Evolutionary conservation across 2,329 filamentous ascomycete genomes (phyloP), one percentile per base, ranked within the genome.

Genomic region (Talaromyces sp.): DNA sequence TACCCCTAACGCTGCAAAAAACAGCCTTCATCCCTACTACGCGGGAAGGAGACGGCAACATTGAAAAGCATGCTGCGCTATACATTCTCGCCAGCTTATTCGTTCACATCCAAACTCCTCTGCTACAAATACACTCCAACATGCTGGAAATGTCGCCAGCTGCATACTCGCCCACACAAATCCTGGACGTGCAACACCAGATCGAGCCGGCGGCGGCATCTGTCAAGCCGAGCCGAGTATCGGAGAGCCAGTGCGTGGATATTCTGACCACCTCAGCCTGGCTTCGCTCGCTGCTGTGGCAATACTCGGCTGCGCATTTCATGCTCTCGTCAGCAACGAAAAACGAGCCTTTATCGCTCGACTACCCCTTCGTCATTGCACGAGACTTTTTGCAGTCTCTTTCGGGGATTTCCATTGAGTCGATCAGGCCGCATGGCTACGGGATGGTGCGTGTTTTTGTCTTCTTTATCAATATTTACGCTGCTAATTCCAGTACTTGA

Each of bases 241-340:
- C 49, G 3, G 49, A 52, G 4, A 52, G 49, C 24, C 59, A 62
- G 29, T 58, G 61, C 41, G 60, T 59, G 14, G 64, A 65, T 50
- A 65, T 65, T 49, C 55, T 64, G 24, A 65, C 64, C 13, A 65
- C 64, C 5, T 58, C 62, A 1, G 64, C 64, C 17, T 65, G 64
- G 64, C 54, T 65, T n/a, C 61, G 62, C 17, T 63, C 64, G 1
- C 54, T 65, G 41, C 31, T 65, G 14, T 65, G 64, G 64, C 64
- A 65, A 43, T 64, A 65, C 11, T 62, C 64, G 49, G 64, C 64
- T n/a, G 64, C 64, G 24, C 64, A 58, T 17, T 65, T 65, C 35
- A 65, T 65, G 64, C 64, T 65, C 41, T 57, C 61, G 21, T 65
- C 64, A 13, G 49, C 56, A 29, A 41, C 55, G 2, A 21, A 6